Evolutionary conservation across 2,329 filamentous ascomycete genomes (phyloP), one percentile per base, ranked within the genome.

Genomic region (Pestalotiopsis sp.): DNA sequence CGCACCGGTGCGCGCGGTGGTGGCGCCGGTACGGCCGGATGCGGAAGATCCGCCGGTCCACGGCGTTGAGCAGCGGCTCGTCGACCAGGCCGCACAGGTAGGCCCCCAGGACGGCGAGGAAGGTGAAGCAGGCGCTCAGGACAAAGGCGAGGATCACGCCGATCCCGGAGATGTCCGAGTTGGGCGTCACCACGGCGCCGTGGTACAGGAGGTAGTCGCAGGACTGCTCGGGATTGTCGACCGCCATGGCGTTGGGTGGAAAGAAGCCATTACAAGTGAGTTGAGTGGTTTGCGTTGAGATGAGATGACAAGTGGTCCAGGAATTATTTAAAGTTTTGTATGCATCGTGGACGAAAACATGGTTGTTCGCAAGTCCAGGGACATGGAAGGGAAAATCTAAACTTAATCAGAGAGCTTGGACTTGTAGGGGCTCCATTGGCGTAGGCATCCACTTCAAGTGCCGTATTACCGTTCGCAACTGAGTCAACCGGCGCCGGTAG

Each of bases 121-220:
- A 64, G 38, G 62, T 66, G 13, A 66, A 7, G 39, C 66, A 68
- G 31, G 67, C 67, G 23, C 61, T 68, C 38, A 61, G 11, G 12
- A 66, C 57, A 17, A 68, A 68, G 27, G 67, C 67, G 17, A 23
- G 5, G 23, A 65, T 41, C 13, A 68, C 61, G 38, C 67, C 67
- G 17, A 66, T 60, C 12, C 57, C 67, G 7, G 52, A 68, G 7
- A 66, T 66, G 7, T 66, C 67, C 23, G 62, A 49, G 52, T 68
- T 45, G 23, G 49, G 41, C n/a, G 31, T 58, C 11, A 38, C 38
- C 12, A 59, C 41, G 25, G 45, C 60, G 27, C 66, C 66, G 27
- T 68, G 59, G 13, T 63, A 27, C 13, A 68, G 17, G 31, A 59
- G 41, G 14, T 41, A 58, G 14, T 58, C 17, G 62, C 61, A 66